A percentile compares a stretch with the other conserved stretches of the same genome.
Conservation (phyloP, 257 asterid genomes). For the Jasminum sambac region DNA sequence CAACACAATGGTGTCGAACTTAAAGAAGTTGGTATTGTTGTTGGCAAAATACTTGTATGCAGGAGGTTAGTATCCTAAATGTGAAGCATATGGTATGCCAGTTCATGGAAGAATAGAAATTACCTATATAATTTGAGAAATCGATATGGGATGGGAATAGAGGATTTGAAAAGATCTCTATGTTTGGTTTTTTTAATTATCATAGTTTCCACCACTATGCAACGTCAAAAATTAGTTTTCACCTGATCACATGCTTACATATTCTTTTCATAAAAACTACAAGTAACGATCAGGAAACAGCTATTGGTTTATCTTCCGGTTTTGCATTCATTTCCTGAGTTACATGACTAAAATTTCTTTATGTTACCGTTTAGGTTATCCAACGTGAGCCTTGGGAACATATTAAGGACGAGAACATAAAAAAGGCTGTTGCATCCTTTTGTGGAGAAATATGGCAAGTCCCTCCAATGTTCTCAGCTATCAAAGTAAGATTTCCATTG, state of each 20-base stretch:
- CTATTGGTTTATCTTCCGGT: not conserved
- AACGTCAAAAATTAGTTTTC: conserved; percentile 53
- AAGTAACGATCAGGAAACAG: not conserved
- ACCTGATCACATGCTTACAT: too few relatives aligned
- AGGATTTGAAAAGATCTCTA: too few relatives aligned
- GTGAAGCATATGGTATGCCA: too few relatives aligned
- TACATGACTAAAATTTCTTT: conserved; percentile 13
- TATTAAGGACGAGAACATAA: conserved; percentile 73
- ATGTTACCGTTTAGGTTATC: conserved; percentile 62
- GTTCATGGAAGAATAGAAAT: too few relatives aligned
- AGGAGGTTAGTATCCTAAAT: not conserved
- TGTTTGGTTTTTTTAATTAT: too few relatives aligned
- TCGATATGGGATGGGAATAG: too few relatives aligned
- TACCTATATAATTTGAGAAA: too few relatives aligned
- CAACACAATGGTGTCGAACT: too few relatives aligned
- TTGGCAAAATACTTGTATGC: not conserved
- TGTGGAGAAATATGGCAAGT: conserved; percentile 96
- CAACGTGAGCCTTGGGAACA: conserved; percentile 97
- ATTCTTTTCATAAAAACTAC: conserved; percentile 7
- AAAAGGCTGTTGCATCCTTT: conserved; percentile 80
- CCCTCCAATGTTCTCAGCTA: conserved; percentile 99
- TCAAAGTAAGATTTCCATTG: conserved; percentile 61
- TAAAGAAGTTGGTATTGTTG: too few relatives aligned
- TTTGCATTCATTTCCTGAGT: not conserved
- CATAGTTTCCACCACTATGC: too few relatives aligned